A percentile compares a stretch with the other conserved stretches of the same genome.
Conservation (phyloP, 148 eudicot species). For the Polygonum maritimum region DNA sequence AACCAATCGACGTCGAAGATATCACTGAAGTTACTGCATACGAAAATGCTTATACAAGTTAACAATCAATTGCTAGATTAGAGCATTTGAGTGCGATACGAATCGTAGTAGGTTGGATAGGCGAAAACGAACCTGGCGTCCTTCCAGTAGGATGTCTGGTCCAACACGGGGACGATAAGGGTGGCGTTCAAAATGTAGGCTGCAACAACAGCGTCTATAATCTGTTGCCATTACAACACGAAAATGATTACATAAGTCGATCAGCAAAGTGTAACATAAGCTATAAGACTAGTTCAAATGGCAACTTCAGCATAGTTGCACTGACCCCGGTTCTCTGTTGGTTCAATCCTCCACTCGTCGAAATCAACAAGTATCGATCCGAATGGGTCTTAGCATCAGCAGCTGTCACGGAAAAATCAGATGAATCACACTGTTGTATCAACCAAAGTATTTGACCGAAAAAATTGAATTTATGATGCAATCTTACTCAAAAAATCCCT, state of each 20-base stretch:
- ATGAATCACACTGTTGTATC: not conserved
- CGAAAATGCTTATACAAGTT: conserved; percentile 10
- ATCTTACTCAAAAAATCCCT: conserved; percentile 35
- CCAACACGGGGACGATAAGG: conserved; percentile 80
- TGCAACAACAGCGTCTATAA: conserved; percentile 93
- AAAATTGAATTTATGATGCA: not conserved
- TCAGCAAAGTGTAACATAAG: not conserved
- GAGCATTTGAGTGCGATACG: not conserved
- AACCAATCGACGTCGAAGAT: conserved; percentile 95
- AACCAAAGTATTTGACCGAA: not conserved
- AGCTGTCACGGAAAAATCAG: conserved; percentile 22
- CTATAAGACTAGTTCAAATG: not conserved
- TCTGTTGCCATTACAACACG: conserved; percentile 30
- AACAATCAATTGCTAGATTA: not conserved
- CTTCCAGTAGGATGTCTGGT: conserved; percentile 94
- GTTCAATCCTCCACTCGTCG: conserved; percentile 88
- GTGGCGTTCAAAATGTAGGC: conserved; percentile 95
- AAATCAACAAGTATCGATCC: conserved; percentile 59
- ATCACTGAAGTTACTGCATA: conserved; percentile 82
- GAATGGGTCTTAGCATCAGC: conserved; percentile 49
- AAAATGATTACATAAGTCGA: not conserved
- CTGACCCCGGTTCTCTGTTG: conserved; percentile 96
- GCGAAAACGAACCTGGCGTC: conserved; percentile 63
- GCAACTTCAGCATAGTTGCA: no score
- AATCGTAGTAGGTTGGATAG: not conserved